A percentile compares a stretch with the other conserved stretches of the same genome.
phyloP scores from a whole-genome alignment of 768 basidiomycete genomes.

The Rhodotorula paludigena region DNA sequence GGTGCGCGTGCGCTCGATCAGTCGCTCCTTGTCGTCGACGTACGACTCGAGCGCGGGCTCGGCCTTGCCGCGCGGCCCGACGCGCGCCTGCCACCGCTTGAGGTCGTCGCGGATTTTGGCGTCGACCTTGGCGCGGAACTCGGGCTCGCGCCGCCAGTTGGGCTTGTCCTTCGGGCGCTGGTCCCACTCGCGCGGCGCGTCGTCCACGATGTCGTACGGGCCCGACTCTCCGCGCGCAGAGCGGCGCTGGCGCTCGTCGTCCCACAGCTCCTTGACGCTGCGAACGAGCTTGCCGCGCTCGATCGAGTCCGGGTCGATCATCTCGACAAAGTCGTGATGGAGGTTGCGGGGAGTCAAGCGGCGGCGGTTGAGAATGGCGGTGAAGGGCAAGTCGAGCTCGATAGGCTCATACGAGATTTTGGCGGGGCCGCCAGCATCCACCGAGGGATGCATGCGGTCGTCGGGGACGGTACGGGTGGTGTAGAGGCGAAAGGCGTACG shows the following conservation, averaged over 20 bases:
- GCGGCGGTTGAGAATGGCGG: slow-evolving; percentile 80
- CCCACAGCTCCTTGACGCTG: slow-evolving; percentile 91
- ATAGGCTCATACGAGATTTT: slow-evolving; percentile 52
- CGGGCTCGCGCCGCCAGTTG: slow-evolving; percentile 45
- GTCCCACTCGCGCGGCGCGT: slow-evolving; percentile 19
- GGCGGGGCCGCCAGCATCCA: slow-evolving; percentile 40
- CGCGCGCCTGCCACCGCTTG: slow-evolving; percentile 41
- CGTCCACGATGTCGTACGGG: slow-evolving; percentile 29
- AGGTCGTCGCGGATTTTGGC: slow-evolving; percentile 58
- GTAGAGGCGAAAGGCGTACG: slow-evolving; percentile 39
- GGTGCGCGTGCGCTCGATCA: not conserved
- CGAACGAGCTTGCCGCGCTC: slow-evolving; percentile 68
- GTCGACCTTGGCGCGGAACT: slow-evolving; percentile 61
- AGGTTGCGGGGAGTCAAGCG: slow-evolving; percentile 61
- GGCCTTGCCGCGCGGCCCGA: slow-evolving; percentile 40
- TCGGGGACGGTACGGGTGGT: slow-evolving; percentile 44
- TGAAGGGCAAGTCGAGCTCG: slow-evolving; percentile 75
- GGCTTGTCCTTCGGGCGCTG: not conserved
- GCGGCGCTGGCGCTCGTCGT: slow-evolving; percentile 81
- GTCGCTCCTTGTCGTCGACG: slow-evolving; percentile 17
- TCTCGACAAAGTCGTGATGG: slow-evolving; percentile 63
- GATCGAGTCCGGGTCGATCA: slow-evolving; percentile 52
- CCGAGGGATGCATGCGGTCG: slow-evolving; percentile 40
- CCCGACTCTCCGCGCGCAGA: slow-evolving; percentile 30
- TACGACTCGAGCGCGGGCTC: slow-evolving; percentile 42